These are phyloP conservation scores for Chenopodium album DNA, from an alignment of 148 eudicot genomes.

Conservation along the genomic window DNA sequence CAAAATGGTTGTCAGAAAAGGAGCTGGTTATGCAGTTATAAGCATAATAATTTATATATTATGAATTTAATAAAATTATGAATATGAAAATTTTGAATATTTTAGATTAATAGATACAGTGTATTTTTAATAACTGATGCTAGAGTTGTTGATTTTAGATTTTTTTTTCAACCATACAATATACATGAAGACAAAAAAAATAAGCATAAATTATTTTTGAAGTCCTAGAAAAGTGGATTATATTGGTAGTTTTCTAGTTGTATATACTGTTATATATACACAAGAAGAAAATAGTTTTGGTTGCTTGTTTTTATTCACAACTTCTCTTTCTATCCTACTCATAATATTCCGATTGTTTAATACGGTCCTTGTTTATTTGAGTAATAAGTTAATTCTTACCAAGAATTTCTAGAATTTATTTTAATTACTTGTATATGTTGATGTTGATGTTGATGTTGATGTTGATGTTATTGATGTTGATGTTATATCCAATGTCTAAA, in stretches of 20 bases:
- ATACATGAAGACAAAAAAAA: constrained; percentile 21
- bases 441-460: no score
- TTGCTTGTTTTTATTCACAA: neutral
- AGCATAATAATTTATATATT: neutral
- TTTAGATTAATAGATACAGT: neutral
- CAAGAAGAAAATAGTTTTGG: neutral
- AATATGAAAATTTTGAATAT: neutral
- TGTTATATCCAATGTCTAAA: no score
- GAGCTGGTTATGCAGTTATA: constrained; percentile 21
- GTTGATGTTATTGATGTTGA: no score
- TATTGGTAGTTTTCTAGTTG: neutral
- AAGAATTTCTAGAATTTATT: no score
- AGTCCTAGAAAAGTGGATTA: neutral
- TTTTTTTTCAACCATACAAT: constrained; percentile 4
- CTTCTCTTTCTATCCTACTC: neutral
- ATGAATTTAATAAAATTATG: neutral
- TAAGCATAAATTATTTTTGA: neutral
- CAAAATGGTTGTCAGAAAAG: constrained; percentile 26
- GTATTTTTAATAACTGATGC: constrained; percentile 12
- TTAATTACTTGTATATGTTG: no score
- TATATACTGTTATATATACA: neutral
- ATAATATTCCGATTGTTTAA: neutral
- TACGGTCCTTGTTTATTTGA: neutral
- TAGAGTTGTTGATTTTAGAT: constrained; percentile 17
- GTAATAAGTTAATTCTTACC: neutral